Evolutionary conservation across 2,329 filamentous ascomycete genomes (phyloP), one percentile per base, ranked within the genome.

Genomic region (Karstenula rhodostoma): DNA sequence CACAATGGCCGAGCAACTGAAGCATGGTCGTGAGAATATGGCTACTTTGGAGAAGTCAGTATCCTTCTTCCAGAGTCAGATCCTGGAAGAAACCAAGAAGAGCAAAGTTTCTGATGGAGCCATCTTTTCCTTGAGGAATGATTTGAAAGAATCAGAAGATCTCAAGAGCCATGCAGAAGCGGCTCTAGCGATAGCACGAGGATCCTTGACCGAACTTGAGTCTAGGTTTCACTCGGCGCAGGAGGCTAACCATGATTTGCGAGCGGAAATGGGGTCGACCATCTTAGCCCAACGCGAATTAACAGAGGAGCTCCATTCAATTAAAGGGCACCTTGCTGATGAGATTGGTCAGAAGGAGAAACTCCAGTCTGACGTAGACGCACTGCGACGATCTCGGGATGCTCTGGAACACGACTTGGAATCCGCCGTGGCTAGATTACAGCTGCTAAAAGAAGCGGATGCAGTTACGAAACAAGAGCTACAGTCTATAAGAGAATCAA

Each of bases 1-100:
- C 12, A 62, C 64, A 2, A 44, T 73, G 35, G 58, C 52, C 25
- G 56, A 62, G 13, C 63, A 67, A n/a, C 56, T 75, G 8, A 64
- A 71, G 29, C 65, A 70, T 40, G 66, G 69, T 37, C 54, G 57
- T 5, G 65, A 68, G 25, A 69, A 70, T 35, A 50, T 72, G 9
- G 40, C 58, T 8, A 62, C 63, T 15, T 58, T 77, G 15, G 66
- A 75, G 55, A 64, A 70, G 33, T 68, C 69, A 29, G 66, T 74
- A 2, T 55, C 48, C 0, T 66, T 58, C 8, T 66, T 74, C 40
- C 67, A 75, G 22, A 44, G 43, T 2, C 66, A 71, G 27, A 51
- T 69, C n/a, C 53, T 65, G 35, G 69, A 74, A 32, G 63, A 76
- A 27, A 29, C 64, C 2, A 68, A 67, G 43, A 70, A 67, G 61